Evolutionary conservation across 2,329 filamentous ascomycete genomes (phyloP).

Genomic region (Nothopassalora personata): DNA sequence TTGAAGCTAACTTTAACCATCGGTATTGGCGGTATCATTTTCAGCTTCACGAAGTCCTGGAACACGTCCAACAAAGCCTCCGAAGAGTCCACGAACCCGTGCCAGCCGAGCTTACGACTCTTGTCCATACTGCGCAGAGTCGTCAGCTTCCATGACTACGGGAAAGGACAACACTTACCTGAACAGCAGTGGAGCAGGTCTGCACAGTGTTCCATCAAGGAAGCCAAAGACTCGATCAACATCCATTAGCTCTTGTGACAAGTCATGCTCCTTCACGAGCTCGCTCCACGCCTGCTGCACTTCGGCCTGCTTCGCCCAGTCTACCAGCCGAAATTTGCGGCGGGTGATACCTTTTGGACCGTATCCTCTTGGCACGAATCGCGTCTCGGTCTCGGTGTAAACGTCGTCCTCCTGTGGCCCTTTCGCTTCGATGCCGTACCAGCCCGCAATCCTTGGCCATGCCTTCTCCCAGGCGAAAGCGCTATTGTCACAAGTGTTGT

Average conservation of each 20-base stretch:
- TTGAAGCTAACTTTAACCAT: conserved; percentile 23
- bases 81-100: conserved; percentile 43
- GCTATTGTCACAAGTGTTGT: conserved; percentile 47
- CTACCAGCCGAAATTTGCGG: conserved; percentile 24
- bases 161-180: conserved; percentile 4
- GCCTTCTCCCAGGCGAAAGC: conserved; percentile 47
- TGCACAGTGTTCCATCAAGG: conserved; percentile 39
- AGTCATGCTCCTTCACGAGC: conserved; percentile 37
- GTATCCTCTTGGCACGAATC: conserved; percentile 26
- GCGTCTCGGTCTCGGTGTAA: conserved; percentile 23
- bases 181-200: conserved; percentile 26
- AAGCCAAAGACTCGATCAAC: conserved; percentile 47
- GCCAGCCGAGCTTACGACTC: conserved; percentile 43
- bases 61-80: conserved; percentile 42
- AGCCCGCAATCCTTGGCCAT: conserved; percentile 44
- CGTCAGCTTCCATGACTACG: not conserved
- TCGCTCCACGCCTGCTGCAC: conserved; percentile 45
- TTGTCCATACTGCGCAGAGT: conserved; percentile 39
- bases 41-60: conserved; percentile 39
- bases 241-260: conserved; percentile 35
- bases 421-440: conserved; percentile 38
- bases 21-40: conserved; percentile 39
- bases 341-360: conserved; percentile 26
- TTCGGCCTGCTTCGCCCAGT: conserved; percentile 45
- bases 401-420: conserved; percentile 24